These are phyloP conservation scores for Daldinia childiae DNA, from an alignment of 495 filamentous ascomycete genomes.

Conservation along the genomic window DNA sequence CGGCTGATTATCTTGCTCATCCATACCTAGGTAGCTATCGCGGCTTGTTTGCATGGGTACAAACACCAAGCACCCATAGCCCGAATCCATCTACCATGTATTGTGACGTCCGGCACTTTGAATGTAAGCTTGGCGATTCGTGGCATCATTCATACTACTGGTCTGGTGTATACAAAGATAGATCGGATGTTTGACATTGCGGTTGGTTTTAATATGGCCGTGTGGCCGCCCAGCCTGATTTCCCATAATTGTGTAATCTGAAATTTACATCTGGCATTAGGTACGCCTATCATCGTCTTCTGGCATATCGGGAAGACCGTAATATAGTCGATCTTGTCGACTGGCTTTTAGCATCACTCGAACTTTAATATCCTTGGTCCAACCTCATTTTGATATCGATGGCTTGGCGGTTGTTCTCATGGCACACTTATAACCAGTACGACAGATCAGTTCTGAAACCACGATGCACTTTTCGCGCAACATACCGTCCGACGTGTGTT, in stretches of 20 bases:
- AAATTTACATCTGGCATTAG: conserved; percentile 19
- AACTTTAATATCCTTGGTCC: conserved; percentile 6
- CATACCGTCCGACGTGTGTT: conserved; percentile 31
- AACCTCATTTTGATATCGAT: conserved; percentile 6
- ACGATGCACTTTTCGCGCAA: conserved; percentile 31
- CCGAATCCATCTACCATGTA: conserved; percentile 38
- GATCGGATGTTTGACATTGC: conserved; percentile 20
- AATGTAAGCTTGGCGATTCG: conserved; percentile 33
- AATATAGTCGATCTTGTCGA: conserved; percentile 26
- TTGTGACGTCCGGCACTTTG: conserved; percentile 36
- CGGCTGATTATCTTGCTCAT: conserved; percentile 40
- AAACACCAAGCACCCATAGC: conserved; percentile 21
- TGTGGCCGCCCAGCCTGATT: conserved; percentile 28
- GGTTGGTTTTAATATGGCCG: conserved; percentile 24
- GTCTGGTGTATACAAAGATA: conserved; percentile 28
- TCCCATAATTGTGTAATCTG: conserved; percentile 33
- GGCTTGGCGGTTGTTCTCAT: conserved; percentile 29
- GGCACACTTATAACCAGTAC: conserved; percentile 33
- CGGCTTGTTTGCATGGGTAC: conserved; percentile 29
- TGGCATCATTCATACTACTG: conserved; percentile 35
- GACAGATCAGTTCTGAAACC: conserved; percentile 26
- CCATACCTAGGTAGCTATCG: conserved; percentile 4
- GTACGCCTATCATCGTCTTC: conserved; percentile 22
- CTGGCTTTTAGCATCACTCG: conserved; percentile 15
- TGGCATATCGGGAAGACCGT: conserved; percentile 16